Evolutionary conservation across 768 basidiomycete species (phyloP).

Genomic region (Lactarius psammicola): DNA sequence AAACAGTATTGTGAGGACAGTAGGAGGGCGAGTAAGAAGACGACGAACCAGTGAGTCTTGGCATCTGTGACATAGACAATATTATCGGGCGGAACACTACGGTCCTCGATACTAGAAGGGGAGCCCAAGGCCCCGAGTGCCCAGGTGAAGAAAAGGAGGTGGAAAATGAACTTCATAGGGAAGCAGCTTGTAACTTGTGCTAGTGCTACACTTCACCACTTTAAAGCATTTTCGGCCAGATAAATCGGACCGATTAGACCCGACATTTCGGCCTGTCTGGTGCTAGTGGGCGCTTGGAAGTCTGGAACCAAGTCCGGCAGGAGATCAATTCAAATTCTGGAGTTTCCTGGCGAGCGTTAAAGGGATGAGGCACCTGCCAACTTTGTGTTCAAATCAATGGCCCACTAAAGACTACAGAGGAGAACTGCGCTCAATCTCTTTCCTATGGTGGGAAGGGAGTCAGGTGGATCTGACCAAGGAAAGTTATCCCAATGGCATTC

Average conservation of each 20-base stretch:
- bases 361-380: neutral
- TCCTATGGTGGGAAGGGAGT: neutral
- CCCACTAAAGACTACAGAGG: neutral
- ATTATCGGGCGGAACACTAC: conserved; percentile 40
- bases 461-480: neutral
- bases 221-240: too few species aligned
- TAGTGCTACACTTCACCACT: too few species aligned
- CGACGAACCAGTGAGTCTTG: conserved; percentile 45
- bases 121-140: conserved; percentile 13
- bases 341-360: neutral
- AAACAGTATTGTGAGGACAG: neutral
- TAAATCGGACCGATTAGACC: too few species aligned
- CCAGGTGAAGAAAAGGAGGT: neutral
- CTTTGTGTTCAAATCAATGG: neutral
- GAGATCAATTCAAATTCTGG: neutral
- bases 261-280: too few species aligned
- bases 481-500: neutral
- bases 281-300: too few species aligned
- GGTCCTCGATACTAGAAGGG: conserved; percentile 3
- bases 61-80: conserved; percentile 50
- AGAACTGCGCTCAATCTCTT: neutral
- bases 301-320: neutral
- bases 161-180: neutral
- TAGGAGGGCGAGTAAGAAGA: conserved; percentile 23
- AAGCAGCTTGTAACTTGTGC: too few species aligned